Base-by-base conservation (phyloP, 2,329 filamentous ascomycete genomes). In the Fusarium concolor region DNA sequence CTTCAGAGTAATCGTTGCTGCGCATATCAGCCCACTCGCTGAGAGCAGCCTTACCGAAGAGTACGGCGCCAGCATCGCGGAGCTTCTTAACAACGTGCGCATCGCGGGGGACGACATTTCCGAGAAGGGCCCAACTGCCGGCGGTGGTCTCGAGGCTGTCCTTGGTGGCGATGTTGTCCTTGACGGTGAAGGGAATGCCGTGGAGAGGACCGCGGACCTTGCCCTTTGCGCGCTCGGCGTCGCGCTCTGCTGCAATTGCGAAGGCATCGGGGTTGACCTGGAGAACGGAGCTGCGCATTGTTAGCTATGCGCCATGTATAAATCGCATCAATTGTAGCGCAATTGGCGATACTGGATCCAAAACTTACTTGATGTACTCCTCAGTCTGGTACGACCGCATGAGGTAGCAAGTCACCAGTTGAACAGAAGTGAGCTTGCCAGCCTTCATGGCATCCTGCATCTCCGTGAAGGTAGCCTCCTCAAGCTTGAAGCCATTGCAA, bases 71-170 rank as follows among this genome's bases (percentile, higher is more conserved):
- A 1, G 89, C 88, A 39, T 86, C 79, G 6, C 90, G 86, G 35
- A 93, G 82, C 62, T 81, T 82, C 20, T 81, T 73, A 3, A 93
- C 87, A 0, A 92, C 87, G 68, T 84, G 79, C 2, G 91, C 88
- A 75, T 94, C 91, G n/a, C 87, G 84, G 4, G 90, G 89, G 0
- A 91, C 87, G 0, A 89, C 79, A 44, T 83, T 88, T 2, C 90
- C 91, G 2, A 91, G 76, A 0, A 94, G 82, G 18, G 88, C 88
- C 84, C 83, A 89, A 71, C 85, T 88, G 1, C 92, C 92, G 1
- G 91, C 90, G 0, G 91, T 93, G 0, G 91, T 94, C 74, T 93
- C 85, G 84, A 94, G 90, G 74, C 90, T 91, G 74, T 94, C 91
- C 77, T 94, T 94, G 65, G 92, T 86, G 9, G 90, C 81, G 74